Evolutionary conservation across 345 rosid species (phyloP), one percentile per base, ranked within the genome.

Genomic region (Euclidium syriacum): DNA sequence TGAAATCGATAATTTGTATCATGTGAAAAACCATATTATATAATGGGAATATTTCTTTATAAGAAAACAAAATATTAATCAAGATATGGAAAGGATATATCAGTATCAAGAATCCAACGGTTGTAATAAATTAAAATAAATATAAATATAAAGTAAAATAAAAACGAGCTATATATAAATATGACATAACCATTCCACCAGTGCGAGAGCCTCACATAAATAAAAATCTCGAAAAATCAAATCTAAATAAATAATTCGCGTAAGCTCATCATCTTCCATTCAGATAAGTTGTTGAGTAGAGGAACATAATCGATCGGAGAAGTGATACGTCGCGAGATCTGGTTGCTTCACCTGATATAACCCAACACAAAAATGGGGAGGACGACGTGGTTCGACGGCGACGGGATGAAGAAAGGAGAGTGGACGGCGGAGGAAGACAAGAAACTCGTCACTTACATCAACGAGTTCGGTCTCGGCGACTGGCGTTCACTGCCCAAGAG

Each of bases 381-480:
- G 47, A 71, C 70, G 20, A 41, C 75, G 3, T 71, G 75, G 75
- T 26, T 49, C 25, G 75, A 71, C 65, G 70, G 24, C 0, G 53
- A 64, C 33, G 75, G 75, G 52, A 20, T 82, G 58, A 90, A 81
- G 80, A 87, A 80, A 52, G 97, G 97, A 42, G 90, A 94, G 12
- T 87, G 97, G 95, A 80, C 85, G 16, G 72, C 68, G 1, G 88
- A 87, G 68, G 97, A 87, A 71, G 97, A 87, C 41, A 46, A 67
- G 53, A 82, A 61, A 67, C 83, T 90, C 41, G 62, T 67, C 7
- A 83, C 78, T 54, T 78, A 49, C 63, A 81, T 90, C 7, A 70
- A 59, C 44, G 62, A 71, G 19, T 56, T 80, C 36, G 97, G 95
- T 33, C 73, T 62, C 24, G 90, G 88, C 30, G 82, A 81, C 4